Evolutionary conservation across 2,329 filamentous ascomycete species (phyloP), one percentile per base, ranked within the genome.

Genomic region (Pleurostoma richardsiae): DNA sequence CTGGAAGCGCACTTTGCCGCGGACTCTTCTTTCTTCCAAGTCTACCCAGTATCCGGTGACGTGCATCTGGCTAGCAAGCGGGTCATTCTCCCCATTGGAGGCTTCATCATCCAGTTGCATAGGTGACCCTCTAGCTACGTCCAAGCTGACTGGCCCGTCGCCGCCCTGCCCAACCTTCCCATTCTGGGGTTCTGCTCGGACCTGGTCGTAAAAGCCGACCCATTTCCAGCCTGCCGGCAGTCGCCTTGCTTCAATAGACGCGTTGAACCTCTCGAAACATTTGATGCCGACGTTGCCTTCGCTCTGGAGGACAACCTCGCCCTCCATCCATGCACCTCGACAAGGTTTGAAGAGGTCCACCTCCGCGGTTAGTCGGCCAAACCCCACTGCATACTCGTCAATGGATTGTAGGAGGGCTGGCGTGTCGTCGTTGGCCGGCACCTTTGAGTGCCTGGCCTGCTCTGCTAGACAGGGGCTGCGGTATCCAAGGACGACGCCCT

Each of bases 181-280:
- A 4, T 43, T 48, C 3, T 54, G 52, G 29, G 49, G 44, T 4
- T 54, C 47, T 5, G 46, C 43, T 7, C 43, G 47, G 4, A 62
- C 66, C 47, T 69, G 64, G 42, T 77, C 73, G 46, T 75, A 72
- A 31, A 82, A 75, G 8, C 83, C 80, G 11, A 89, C 76, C 86
- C 90, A 97, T 51, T 73, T 82, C 94, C 92, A 99, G 28, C 79
- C 77, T 10, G 71, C 66, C 0, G 94, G 94, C 11, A 99, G 72
- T 33, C 88, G 77, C 50, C 80, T 80, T 27, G 85, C 77, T 57
- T 92, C 86, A 49, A 99, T 88, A 40, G 86, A 89, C 1, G 92
- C 88, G 56, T 94, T 95, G 75, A 97, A 97, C 54, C 90, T 82
- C 64, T 92, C 92, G 69, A 90, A 91, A 64, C 90, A 94, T 8